Percentiles rank a stretch among this genome's conserved stretches.
phyloP scores from a whole-genome alignment of 2,329 filamentous ascomycete genomes.

The Sporothrix variecibatus region DNA sequence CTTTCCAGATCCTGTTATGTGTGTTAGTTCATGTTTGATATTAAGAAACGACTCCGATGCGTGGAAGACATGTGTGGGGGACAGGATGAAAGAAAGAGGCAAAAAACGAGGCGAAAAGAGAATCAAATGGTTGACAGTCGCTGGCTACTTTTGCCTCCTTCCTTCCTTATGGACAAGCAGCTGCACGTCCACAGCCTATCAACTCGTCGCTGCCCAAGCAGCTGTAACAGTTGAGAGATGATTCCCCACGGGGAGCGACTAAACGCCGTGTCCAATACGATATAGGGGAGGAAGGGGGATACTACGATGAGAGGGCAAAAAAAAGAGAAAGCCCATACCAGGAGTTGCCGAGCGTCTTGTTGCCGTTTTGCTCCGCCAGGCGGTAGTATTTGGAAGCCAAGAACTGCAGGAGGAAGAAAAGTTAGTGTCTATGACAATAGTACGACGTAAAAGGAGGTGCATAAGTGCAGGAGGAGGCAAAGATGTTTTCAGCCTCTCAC shows the following conservation, averaged over 20 bases:
- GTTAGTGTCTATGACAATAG: slow-evolving; percentile 46
- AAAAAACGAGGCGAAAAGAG: background rate
- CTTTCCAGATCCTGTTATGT: slow-evolving; percentile 88
- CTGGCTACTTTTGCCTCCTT: background rate
- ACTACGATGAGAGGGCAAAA: background rate
- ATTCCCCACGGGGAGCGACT: background rate
- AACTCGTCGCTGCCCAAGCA: slow-evolving; percentile 34
- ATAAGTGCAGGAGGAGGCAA: background rate
- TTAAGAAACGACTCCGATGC: background rate
- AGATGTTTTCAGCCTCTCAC: background rate
- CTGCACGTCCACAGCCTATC: slow-evolving; percentile 39
- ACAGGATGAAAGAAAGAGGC: background rate
- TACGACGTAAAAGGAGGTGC: background rate
- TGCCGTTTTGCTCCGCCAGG: slow-evolving; percentile 82
- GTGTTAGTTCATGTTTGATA: slow-evolving; percentile 18
- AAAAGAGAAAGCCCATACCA: slow-evolving; percentile 66
- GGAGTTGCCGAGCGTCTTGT: slow-evolving; percentile 88
- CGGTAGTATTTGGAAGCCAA: slow-evolving; percentile 87
- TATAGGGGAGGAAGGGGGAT: slow-evolving; percentile 23
- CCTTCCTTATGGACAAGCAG: background rate
- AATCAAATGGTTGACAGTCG: background rate
- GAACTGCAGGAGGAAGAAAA: slow-evolving; percentile 52
- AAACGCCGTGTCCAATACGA: background rate
- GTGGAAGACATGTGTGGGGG: background rate
- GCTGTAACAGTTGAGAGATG: slow-evolving; percentile 36